Conservation (phyloP, 352 stramenopile genomes). For the Phytophthora citrophthora region DNA sequence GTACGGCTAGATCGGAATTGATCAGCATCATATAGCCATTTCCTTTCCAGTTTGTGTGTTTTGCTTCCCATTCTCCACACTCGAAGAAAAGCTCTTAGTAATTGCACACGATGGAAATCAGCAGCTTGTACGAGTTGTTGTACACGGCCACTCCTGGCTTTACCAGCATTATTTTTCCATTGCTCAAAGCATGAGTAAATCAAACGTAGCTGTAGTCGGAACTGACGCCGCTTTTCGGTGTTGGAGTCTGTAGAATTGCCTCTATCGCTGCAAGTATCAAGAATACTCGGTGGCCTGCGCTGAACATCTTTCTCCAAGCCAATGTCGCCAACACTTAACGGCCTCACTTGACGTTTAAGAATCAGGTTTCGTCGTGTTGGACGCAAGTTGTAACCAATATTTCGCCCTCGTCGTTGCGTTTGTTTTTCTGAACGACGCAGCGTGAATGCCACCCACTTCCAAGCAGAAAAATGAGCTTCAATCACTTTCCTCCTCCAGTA, state of each 20-base stretch:
- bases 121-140: conserved; percentile 14
- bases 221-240: conserved; percentile 27
- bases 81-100: conserved; percentile 6
- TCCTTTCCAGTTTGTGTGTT: conserved; percentile 6
- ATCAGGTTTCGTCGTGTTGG: conserved; percentile 25
- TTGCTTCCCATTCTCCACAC: conserved; percentile 5
- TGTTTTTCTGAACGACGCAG: conserved; percentile 27
- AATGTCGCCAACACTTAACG: conserved; percentile 1
- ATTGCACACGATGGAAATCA: conserved; percentile 8
- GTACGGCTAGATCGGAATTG: conserved; percentile 7
- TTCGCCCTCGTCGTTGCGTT: conserved; percentile 1
- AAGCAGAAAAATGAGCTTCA: conserved; percentile 46
- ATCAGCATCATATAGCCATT: conserved; percentile 7
- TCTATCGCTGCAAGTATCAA: neutral
- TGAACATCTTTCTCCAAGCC: neutral
- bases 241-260: neutral
- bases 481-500: conserved; percentile 53
- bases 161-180: conserved; percentile 22
- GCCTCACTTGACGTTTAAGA: conserved; percentile 20
- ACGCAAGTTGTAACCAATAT: neutral
- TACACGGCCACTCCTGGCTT: neutral
- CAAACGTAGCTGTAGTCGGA: conserved; percentile 25
- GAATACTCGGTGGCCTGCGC: neutral
- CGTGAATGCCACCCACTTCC: conserved; percentile 41
- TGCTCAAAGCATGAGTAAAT: conserved; percentile 31